Evolutionary conservation across 352 stramenopile genomes (phyloP), one percentile per base, ranked within the genome.

Genomic region (Phytophthora colocasiae): DNA sequence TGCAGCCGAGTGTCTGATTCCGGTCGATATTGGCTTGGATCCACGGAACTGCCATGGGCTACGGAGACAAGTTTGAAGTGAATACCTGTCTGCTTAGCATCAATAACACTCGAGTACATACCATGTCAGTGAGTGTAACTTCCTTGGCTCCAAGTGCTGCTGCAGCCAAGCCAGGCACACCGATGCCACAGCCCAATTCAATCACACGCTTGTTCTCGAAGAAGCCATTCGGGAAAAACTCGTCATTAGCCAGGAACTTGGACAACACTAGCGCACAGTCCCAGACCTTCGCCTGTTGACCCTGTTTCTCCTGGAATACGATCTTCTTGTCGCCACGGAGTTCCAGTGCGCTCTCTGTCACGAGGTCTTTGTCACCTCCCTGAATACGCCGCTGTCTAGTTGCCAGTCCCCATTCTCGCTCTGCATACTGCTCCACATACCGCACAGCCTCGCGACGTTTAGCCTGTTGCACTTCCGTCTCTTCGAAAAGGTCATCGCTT

Each of bases 241-340:
- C 34, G 7, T 71, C 40, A 19, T 78, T 70, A 5, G 66, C 58
- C 19, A 88, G 61, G 34, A 88, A 84, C 62, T 81, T 83, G 55
- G 79, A 73, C 39, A 88, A 50, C 49, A 88, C 75, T 24, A 88
- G 56, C 24, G 79, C 79, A 29, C 79, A 88, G 44, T 88, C 79
- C 79, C 79, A 88, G 3, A 88, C 79, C 38, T 85, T 83, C 49
- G 77, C 77, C 47, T 88, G 79, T 46, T 88, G 79, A 7, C 79
- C 79, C 50, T 86, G 73, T 46, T 83, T 78, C 67, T 88, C 79
- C 29, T 73, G 57, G 52, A 86, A 88, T 6, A 64, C 48, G 14
- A 88, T 56, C 8, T 58, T 31, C 22, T 54, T 64, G 38, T 58
- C 58, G 9, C 24, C 39, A 26, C 49, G 51, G 12, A 88, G 69